Percentiles rank a stretch among this genome's conserved stretches.
These are phyloP conservation scores for Phytophthora cactorum DNA, from an alignment of 352 stramenopile genomes.

Conservation along the genomic window DNA sequence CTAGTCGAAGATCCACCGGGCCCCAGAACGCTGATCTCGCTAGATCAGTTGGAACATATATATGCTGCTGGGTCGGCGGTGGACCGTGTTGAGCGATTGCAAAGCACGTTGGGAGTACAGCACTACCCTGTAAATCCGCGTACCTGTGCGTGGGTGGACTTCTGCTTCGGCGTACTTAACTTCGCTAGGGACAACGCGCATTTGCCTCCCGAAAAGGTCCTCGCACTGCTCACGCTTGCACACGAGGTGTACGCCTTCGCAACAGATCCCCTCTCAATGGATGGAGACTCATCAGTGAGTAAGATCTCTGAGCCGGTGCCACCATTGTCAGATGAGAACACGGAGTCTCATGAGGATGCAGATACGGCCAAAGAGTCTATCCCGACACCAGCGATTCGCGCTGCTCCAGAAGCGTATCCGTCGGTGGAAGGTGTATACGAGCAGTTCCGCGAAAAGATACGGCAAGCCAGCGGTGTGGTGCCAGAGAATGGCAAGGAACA, in stretches of 20 bases:
- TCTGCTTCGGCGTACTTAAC: slow-evolving; percentile 68
- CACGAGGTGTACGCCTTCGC: slow-evolving; percentile 64
- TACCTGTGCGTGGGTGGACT: slow-evolving; percentile 61
- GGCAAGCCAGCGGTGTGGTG: slow-evolving; percentile 13
- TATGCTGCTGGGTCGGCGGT: slow-evolving; percentile 21
- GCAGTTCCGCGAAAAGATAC: slow-evolving; percentile 43
- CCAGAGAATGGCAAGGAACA: neutral
- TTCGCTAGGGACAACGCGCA: slow-evolving; percentile 62
- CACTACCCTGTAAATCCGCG: slow-evolving; percentile 62
- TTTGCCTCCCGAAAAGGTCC: slow-evolving; percentile 42
- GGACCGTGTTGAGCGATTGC: slow-evolving; percentile 43
- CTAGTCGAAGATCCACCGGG: slow-evolving; percentile 12
- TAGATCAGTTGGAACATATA: slow-evolving; percentile 43
- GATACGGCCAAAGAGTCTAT: slow-evolving; percentile 2
- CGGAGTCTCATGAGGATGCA: slow-evolving; percentile 1
- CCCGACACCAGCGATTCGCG: neutral
- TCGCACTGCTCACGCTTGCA: slow-evolving; percentile 54
- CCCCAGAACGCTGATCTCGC: slow-evolving; percentile 36
- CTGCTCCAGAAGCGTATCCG: slow-evolving; percentile 22
- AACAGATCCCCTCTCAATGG: slow-evolving; percentile 26
- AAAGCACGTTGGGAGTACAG: slow-evolving; percentile 48
- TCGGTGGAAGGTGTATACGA: slow-evolving; percentile 47
- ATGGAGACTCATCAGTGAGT: slow-evolving; percentile 14
- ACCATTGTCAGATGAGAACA: slow-evolving; percentile 5
- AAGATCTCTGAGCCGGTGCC: slow-evolving; percentile 6